These are phyloP conservation scores for Suillus plorans DNA, from an alignment of 768 basidiomycete species.

Conservation along the genomic window DNA sequence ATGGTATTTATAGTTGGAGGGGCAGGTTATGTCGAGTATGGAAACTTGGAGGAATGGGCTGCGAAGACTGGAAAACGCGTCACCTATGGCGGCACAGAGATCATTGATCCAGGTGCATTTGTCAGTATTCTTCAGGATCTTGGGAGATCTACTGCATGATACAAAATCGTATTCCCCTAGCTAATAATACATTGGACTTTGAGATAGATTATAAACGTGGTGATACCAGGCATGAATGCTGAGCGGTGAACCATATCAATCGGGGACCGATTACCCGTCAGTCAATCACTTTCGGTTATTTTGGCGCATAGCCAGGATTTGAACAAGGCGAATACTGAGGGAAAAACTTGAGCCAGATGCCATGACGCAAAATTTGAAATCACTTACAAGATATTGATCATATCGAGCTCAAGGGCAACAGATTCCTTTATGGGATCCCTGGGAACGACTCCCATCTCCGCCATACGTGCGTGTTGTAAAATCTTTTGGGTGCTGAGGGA, in stretches of 20 bases:
- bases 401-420: conserved; percentile 77
- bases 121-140: conserved; percentile 67
- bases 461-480: conserved; percentile 70
- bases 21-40: conserved; percentile 96
- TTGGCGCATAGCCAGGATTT: conserved; percentile 68
- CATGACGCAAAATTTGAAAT: background rate
- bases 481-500: conserved; percentile 78
- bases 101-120: conserved; percentile 87
- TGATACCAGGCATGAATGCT: background rate
- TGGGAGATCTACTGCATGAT: conserved; percentile 44
- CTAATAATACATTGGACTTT: conserved; percentile 3
- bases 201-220: background rate
- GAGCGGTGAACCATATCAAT: background rate
- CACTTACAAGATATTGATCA: conserved; percentile 86
- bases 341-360: conserved; percentile 13
- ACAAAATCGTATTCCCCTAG: conserved; percentile 1
- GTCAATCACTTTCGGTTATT: conserved; percentile 52
- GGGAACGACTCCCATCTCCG: conserved; percentile 62
- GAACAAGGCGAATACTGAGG: conserved; percentile 73
- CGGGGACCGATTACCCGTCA: background rate
- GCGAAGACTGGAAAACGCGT: conserved; percentile 77
- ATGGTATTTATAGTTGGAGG: conserved; percentile 96
- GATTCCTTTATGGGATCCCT: conserved; percentile 79
- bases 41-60: conserved; percentile 95
- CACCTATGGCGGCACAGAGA: conserved; percentile 95